Conservation (phyloP, 208 protist genomes). For the Crithidia fasciculata region DNA sequence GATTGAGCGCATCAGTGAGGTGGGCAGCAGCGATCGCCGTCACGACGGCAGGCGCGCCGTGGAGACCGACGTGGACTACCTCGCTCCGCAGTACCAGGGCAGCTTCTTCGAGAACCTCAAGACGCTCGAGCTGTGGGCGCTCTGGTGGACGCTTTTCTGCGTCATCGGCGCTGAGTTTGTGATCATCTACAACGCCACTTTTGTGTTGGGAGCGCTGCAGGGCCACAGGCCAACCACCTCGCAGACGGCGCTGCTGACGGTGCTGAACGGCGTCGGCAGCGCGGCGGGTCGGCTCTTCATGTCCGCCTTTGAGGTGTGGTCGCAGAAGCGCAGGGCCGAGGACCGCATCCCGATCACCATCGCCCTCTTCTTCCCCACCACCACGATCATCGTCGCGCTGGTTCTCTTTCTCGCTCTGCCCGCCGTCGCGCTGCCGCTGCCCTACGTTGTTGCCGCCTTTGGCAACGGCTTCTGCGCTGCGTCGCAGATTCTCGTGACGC, state of each 20-base stretch:
- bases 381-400: constrained; percentile 40
- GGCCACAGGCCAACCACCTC: constrained; percentile 22
- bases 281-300: constrained; percentile 50
- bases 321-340: constrained; percentile 46
- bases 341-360: constrained; percentile 60
- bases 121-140: constrained; percentile 44
- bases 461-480: constrained; percentile 66
- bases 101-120: constrained; percentile 45
- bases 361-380: constrained; percentile 45
- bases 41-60: neutral
- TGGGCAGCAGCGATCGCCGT: neutral
- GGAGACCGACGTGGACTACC: constrained; percentile 59
- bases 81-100: constrained; percentile 65
- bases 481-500: constrained; percentile 55
- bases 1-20: neutral
- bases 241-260: constrained; percentile 47
- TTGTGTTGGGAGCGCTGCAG: constrained; percentile 45
- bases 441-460: constrained; percentile 55
- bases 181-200: constrained; percentile 59
- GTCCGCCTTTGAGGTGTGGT: constrained; percentile 56
- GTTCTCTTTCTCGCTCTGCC: constrained; percentile 52
- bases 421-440: constrained; percentile 42
- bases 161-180: constrained; percentile 49
- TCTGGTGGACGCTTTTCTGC: constrained; percentile 51
- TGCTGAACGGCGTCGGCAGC: constrained; percentile 61